A percentile compares a stretch with the other conserved stretches of the same genome.
Evolutionary conservation across 768 basidiomycete genomes (phyloP).

Genomic region (Trametes sanguinea): DNA sequence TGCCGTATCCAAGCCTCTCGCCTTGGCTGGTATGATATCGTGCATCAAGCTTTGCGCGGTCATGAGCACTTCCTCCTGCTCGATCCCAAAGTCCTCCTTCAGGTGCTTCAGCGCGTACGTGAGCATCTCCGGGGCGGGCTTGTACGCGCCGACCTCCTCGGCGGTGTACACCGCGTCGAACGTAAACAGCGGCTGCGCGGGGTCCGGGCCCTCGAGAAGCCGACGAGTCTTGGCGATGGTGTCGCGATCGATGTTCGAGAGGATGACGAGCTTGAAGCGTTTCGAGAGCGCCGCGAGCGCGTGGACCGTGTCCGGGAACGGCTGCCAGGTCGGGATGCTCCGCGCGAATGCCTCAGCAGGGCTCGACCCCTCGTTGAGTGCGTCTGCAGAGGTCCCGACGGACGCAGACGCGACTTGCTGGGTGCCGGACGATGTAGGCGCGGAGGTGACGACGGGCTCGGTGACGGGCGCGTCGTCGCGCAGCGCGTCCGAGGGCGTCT

Average conservation of each 20-base stretch:
- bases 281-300: slow-evolving; percentile 62
- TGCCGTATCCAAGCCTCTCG: slow-evolving; percentile 56
- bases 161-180: slow-evolving; percentile 72
- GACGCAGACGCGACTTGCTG: slow-evolving; percentile 5
- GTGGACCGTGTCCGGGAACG: slow-evolving; percentile 64
- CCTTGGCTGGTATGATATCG: slow-evolving; percentile 64
- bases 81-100: slow-evolving; percentile 32
- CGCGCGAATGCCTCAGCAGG: slow-evolving; percentile 54
- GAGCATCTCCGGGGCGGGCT: slow-evolving; percentile 62
- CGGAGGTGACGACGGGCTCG: slow-evolving; percentile 31
- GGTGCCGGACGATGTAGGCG: slow-evolving; percentile 2
- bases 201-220: slow-evolving; percentile 40
- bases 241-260: slow-evolving; percentile 72
- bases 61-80: slow-evolving; percentile 54
- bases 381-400: slow-evolving; percentile 18
- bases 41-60: slow-evolving; percentile 70
- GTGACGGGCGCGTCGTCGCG: slow-evolving; percentile 33
- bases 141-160: slow-evolving; percentile 73
- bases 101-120: slow-evolving; percentile 46
- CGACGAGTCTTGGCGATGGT: slow-evolving; percentile 64
- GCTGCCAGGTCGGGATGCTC: slow-evolving; percentile 62
- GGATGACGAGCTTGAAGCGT: slow-evolving; percentile 68
- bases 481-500: slow-evolving; percentile 16
- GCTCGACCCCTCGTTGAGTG: not conserved
- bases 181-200: slow-evolving; percentile 43